Conservation (phyloP, 2,329 filamentous ascomycete species). For the Cylindrodendrum hubeiense region DNA sequence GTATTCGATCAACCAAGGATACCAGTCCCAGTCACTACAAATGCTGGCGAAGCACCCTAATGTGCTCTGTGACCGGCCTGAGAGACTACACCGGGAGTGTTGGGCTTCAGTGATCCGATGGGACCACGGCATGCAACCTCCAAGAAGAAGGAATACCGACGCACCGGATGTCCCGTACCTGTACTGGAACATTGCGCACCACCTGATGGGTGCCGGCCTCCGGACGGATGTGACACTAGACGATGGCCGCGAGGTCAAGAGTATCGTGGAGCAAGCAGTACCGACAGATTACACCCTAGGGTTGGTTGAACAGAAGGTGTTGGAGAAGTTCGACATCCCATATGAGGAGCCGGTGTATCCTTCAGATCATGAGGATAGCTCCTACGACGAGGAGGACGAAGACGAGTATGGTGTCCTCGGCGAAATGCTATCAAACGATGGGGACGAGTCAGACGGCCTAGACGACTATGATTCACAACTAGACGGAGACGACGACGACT, state of each 20-base stretch:
- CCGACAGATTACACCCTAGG: slow-evolving; percentile 35
- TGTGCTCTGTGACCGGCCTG: slow-evolving; percentile 32
- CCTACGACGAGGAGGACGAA: slow-evolving; percentile 19
- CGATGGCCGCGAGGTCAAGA: slow-evolving; percentile 36
- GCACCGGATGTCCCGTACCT: slow-evolving; percentile 30
- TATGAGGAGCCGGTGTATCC: slow-evolving; percentile 34
- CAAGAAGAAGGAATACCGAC: slow-evolving; percentile 6
- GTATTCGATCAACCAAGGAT: slow-evolving; percentile 42
- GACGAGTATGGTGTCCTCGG: slow-evolving; percentile 8
- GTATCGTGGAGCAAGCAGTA: slow-evolving; percentile 38
- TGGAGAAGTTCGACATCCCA: slow-evolving; percentile 40
- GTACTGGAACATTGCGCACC: slow-evolving; percentile 43
- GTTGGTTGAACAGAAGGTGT: slow-evolving; percentile 38
- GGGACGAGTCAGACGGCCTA: slow-evolving; percentile 5
- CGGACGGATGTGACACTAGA: slow-evolving; percentile 40
- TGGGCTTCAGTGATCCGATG: slow-evolving; percentile 40
- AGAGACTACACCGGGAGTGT: slow-evolving; percentile 37
- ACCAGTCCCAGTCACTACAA: slow-evolving; percentile 43
- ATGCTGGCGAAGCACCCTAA: slow-evolving; percentile 42
- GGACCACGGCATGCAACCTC: slow-evolving; percentile 21
- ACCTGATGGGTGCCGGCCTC: slow-evolving; percentile 38
- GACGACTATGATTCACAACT: slow-evolving; percentile 19
- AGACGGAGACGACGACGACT: slow-evolving; percentile 20
- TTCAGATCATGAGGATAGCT: slow-evolving; percentile 10
- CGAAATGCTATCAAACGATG: slow-evolving; percentile 15